Conservation (phyloP, 129 eudicot species). For the Arctium lappa region DNA sequence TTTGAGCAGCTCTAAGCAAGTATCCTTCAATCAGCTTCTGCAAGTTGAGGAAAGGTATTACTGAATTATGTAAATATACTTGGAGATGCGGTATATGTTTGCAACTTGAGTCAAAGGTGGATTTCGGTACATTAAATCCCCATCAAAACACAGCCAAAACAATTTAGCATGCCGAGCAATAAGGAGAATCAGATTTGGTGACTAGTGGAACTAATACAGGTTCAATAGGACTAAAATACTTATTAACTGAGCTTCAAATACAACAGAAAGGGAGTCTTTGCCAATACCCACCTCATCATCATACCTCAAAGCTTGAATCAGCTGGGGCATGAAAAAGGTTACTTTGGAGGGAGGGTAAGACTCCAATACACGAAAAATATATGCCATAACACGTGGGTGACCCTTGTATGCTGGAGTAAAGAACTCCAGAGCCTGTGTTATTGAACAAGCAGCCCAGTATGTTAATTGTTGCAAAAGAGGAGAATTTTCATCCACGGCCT, state of each 20-base stretch:
- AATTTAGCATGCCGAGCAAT: not conserved
- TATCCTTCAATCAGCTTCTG: conserved; percentile 93
- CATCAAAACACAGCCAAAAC: not conserved
- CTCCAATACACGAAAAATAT: conserved; percentile 87
- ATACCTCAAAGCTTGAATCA: conserved; percentile 87
- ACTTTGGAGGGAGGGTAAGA: conserved; percentile 93
- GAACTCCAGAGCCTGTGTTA: conserved; percentile 90
- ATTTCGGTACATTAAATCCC: not conserved
- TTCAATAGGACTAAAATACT: not conserved
- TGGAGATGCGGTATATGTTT: not conserved
- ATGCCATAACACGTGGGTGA: conserved; percentile 98
- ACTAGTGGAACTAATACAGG: not conserved
- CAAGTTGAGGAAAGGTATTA: conserved; percentile 23
- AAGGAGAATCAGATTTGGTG: not conserved
- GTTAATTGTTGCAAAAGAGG: conserved; percentile 87
- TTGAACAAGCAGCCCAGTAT: conserved; percentile 99
- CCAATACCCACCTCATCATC: conserved; percentile 73
- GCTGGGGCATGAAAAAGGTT: conserved; percentile 99
- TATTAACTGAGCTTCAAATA: not conserved
- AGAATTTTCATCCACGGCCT: conserved; percentile 90
- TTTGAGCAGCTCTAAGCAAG: conserved; percentile 96
- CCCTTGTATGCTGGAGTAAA: conserved; percentile 97
- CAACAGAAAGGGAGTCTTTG: not conserved
- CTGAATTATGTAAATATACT: conserved; percentile 1
- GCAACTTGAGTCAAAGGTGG: not conserved